Evolutionary conservation across 306 rosid species (phyloP).

Genomic region (Erythrophleum fordii): DNA sequence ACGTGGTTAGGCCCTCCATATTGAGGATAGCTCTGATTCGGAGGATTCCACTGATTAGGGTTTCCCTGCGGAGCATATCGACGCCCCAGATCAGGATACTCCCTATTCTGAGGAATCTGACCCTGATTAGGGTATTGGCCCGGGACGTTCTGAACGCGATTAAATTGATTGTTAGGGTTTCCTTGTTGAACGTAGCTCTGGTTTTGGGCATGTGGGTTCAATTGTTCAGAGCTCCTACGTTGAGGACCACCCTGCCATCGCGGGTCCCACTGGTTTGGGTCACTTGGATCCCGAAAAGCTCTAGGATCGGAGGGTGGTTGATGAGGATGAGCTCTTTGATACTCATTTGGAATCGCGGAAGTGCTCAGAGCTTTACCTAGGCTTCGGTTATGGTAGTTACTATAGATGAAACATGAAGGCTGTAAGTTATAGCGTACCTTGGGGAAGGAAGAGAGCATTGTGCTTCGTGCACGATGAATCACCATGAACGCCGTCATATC

Average conservation of each 20-base stretch:
- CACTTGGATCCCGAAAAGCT: conserved; percentile 28
- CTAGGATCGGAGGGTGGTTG: conserved; percentile 54
- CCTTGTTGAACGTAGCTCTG: neutral
- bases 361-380: conserved; percentile 54
- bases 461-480: conserved; percentile 43
- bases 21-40: conserved; percentile 29
- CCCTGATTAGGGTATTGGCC: conserved; percentile 27
- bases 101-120: neutral
- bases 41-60: conserved; percentile 41
- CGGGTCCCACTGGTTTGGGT: conserved; percentile 41
- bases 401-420: conserved; percentile 32
- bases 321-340: conserved; percentile 42
- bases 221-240: conserved; percentile 10
- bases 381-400: conserved; percentile 10
- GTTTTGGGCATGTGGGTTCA: neutral
- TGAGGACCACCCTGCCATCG: conserved; percentile 29
- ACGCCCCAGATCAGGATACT: neutral
- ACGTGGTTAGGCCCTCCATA: conserved; percentile 26
- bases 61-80: conserved; percentile 36
- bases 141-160: conserved; percentile 10
- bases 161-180: neutral
- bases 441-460: conserved; percentile 45
- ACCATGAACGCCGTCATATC: neutral
- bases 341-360: conserved; percentile 57
- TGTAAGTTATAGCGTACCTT: conserved; percentile 43